Percentiles rank a stretch among this genome's conserved stretches.
phyloP scores from a whole-genome alignment of 805 yeast species.

The Sungouiozyma intestinalis region DNA sequence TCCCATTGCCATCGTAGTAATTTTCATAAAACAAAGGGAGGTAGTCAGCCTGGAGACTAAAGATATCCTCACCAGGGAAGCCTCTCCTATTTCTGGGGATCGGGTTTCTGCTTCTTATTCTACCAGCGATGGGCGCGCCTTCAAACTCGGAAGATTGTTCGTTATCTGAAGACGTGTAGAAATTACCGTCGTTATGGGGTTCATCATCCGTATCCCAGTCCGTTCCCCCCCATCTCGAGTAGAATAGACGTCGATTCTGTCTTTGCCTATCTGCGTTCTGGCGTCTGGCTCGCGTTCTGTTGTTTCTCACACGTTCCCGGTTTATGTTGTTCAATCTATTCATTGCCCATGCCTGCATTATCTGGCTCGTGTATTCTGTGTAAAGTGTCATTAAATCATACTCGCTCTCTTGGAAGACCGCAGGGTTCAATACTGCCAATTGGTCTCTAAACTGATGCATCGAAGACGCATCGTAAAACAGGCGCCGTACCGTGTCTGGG shows the following conservation, averaged over 20 bases:
- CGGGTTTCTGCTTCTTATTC: neutral
- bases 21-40: neutral
- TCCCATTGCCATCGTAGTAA: slow-evolving; percentile 2
- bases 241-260: neutral
- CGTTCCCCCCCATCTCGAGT: neutral
- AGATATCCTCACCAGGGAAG: neutral
- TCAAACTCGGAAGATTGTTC: neutral
- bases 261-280: slow-evolving; percentile 1
- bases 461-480: slow-evolving; percentile 18
- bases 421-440: slow-evolving; percentile 14
- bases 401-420: slow-evolving; percentile 14
- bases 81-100: neutral
- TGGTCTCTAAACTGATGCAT: slow-evolving; percentile 16
- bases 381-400: slow-evolving; percentile 14
- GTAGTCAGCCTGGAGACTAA: neutral
- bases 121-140: neutral
- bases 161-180: neutral
- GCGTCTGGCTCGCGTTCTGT: neutral
- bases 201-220: neutral
- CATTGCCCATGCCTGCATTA: slow-evolving; percentile 12
- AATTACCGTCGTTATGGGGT: neutral
- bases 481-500: slow-evolving; percentile 16
- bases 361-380: slow-evolving; percentile 12
- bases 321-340: slow-evolving; percentile 4
- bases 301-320: neutral